Conservation (phyloP, 441 rosid genomes). For the Corymbia citriodora region DNA sequence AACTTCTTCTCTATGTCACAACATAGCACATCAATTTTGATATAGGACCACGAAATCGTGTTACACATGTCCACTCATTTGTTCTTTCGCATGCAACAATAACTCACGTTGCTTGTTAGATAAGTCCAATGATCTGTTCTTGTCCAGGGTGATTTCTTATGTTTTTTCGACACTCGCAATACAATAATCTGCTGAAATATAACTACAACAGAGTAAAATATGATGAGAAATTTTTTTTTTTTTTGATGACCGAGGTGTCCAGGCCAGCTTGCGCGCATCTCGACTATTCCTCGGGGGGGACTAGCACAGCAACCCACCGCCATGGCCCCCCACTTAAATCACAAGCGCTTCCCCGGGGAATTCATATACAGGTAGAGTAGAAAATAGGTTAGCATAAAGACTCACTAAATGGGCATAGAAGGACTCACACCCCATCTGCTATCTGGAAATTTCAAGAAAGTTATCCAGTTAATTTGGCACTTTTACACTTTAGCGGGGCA, state of each 20-base stretch:
- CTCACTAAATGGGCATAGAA: background rate
- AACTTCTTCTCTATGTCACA: too few relatives aligned
- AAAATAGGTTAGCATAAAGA: background rate
- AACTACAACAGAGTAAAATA: background rate
- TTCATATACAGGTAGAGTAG: background rate
- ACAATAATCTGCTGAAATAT: too few relatives aligned
- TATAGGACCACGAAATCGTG: rapidly evolving
- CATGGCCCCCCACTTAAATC: too few relatives aligned
- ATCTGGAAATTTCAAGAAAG: background rate
- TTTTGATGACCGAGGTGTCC: too few relatives aligned
- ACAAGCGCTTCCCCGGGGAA: too few relatives aligned
- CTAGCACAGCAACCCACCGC: too few relatives aligned
- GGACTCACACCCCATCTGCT: background rate
- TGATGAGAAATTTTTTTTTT: too few relatives aligned
- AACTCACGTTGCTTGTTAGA: background rate
- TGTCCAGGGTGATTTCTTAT: background rate
- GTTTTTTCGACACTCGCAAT: rapidly evolving
- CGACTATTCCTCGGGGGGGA: too few relatives aligned
- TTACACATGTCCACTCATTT: background rate
- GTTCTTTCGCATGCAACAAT: background rate
- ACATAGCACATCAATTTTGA: too few relatives aligned
- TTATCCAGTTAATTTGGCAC: too few relatives aligned
- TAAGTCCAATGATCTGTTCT: background rate
- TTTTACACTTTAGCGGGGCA: too few relatives aligned
- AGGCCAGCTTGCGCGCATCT: too few relatives aligned